Base-by-base conservation (phyloP, 2,329 filamentous ascomycete species). In the Fusarium sp. region DNA sequence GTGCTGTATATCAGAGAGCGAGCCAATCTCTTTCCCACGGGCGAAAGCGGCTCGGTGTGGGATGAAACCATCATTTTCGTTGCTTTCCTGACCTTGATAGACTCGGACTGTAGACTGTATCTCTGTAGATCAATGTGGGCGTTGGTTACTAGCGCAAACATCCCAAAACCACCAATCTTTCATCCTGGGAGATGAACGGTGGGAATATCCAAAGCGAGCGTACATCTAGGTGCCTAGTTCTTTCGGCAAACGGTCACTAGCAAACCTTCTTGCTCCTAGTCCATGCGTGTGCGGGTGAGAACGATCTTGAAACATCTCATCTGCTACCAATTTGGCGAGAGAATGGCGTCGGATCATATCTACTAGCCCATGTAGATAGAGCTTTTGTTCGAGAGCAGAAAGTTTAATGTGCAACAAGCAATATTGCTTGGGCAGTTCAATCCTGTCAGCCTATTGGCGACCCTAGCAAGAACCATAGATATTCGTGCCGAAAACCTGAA, bases 11-110 rank as follows among this genome's bases (percentile, higher is more conserved):
- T 15, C 14, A 19, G 35, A 35, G 55, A 37, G 55, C 48, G 48
- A 48, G 46, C 32, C 36, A 39, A 49, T 53, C 51, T 41, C 38
- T 46, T 46, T 55, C 17, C 42, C 39, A 46, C 38, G 43, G 25
- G 35, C 57, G 36, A 42, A 63, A 38, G 53, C 60, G 57, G 53
- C 56, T 57, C 60, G 55, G 43, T 36, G 55, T 57, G 59, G 49
- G 62, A 63, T 49, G 23, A 53, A 56, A 48, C 29, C 53, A 52
- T 23, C 36, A 15, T 39, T 42, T 41, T 43, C 57, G 36, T 31
- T 39, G 32, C 23, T 44, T 23, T 36, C 14, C 52, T 51, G 36
- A 33, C 27, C 25, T 36, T 43, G 29, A 36, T 37, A 42, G 53
- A 47, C 42, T 38, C 33, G 44, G 15, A 49, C 32, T 17, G 43